These are phyloP conservation scores for Trifolium subterraneum DNA, from an alignment of 306 rosid species.

Conservation along the genomic window DNA sequence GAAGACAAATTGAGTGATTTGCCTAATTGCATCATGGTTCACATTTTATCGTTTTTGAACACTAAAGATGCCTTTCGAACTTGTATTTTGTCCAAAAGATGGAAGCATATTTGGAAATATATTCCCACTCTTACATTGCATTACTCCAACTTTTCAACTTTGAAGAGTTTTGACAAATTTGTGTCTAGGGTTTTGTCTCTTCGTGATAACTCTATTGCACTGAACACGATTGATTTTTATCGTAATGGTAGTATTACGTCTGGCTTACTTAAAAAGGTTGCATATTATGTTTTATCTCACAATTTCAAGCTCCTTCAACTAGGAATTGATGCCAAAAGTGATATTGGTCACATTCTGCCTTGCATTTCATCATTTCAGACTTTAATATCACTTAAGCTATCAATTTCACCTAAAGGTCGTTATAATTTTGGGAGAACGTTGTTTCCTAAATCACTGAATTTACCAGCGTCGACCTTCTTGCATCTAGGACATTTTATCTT, in stretches of 20 bases:
- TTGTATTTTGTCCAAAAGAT: slow-evolving; percentile 17
- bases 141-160: neutral
- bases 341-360: slow-evolving; percentile 2
- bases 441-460: slow-evolving; percentile 12
- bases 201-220: neutral
- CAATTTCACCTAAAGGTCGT: neutral
- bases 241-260: neutral
- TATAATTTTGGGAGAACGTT: neutral
- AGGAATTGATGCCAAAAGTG: neutral
- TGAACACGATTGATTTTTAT: slow-evolving; percentile 9
- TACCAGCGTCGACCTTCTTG: neutral
- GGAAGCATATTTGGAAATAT: slow-evolving; percentile 27
- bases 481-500: neutral
- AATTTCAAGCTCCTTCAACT: neutral
- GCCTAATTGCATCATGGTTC: slow-evolving; percentile 31
- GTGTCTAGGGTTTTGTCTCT: slow-evolving; percentile 1
- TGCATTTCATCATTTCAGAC: slow-evolving; percentile 5
- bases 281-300: slow-evolving; percentile 6
- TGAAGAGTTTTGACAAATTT: slow-evolving; percentile 5
- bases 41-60: slow-evolving; percentile 17
- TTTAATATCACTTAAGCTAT: slow-evolving; percentile 36
- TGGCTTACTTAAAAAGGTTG: neutral
- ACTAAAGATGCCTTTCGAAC: slow-evolving; percentile 23
- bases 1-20: slow-evolving; percentile 32
- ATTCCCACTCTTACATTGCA: slow-evolving; percentile 12